Conservation (phyloP, 2,329 filamentous ascomycete genomes). For the Calycina herbarum region DNA sequence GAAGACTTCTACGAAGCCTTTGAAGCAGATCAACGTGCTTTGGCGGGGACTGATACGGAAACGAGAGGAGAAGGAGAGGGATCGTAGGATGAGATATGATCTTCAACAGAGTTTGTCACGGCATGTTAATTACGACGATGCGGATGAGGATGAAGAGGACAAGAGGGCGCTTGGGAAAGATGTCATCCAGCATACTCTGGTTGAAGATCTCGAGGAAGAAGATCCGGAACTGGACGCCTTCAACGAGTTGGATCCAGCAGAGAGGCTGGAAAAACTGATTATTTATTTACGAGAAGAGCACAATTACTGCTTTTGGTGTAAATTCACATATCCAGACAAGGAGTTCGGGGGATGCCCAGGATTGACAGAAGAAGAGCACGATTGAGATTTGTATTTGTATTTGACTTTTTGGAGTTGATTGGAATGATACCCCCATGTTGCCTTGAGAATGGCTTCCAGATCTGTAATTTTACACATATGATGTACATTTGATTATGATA, state of each 20-base stretch:
- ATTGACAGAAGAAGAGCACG: slow-evolving; percentile 78
- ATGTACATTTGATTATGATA: neutral
- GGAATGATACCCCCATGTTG: slow-evolving; percentile 6
- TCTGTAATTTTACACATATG: neutral
- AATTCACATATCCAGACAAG: slow-evolving; percentile 72
- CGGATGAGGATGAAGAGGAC: slow-evolving; percentile 72
- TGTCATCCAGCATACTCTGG: slow-evolving; percentile 54
- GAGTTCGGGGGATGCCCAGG: slow-evolving; percentile 89
- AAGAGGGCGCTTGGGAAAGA: slow-evolving; percentile 65
- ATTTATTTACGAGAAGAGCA: slow-evolving; percentile 68
- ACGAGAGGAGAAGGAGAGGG: slow-evolving; percentile 68
- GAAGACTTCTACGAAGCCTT: slow-evolving; percentile 46
- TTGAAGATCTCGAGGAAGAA: slow-evolving; percentile 73
- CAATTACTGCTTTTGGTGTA: slow-evolving; percentile 96
- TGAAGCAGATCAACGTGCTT: slow-evolving; percentile 71
- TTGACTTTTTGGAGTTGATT: slow-evolving; percentile 1
- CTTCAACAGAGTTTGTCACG: slow-evolving; percentile 63
- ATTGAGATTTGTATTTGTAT: slow-evolving; percentile 40
- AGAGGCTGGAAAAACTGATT: slow-evolving; percentile 68
- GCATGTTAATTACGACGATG: slow-evolving; percentile 67
- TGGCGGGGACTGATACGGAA: slow-evolving; percentile 75
- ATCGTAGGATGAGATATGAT: slow-evolving; percentile 63
- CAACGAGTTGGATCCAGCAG: slow-evolving; percentile 63
- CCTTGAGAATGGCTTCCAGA: neutral
- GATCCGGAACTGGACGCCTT: slow-evolving; percentile 81